phyloP scores from a whole-genome alignment of 306 rosid genomes.

The Rosa lucieae region DNA sequence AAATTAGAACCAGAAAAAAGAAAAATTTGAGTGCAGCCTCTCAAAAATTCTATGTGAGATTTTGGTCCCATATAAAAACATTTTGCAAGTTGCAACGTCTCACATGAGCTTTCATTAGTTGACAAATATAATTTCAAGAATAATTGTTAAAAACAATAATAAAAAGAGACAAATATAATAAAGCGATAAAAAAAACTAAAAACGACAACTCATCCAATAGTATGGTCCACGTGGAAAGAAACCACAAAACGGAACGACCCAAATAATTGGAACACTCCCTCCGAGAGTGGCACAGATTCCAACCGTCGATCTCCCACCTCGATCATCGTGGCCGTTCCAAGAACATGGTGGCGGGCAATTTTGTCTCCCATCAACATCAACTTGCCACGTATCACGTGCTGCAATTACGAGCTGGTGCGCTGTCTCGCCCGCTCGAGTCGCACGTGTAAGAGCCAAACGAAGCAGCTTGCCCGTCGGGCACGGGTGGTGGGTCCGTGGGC shows the following conservation, averaged over 20 bases:
- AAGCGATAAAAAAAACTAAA: too few relatives aligned
- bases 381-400: slow-evolving; percentile 34
- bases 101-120: neutral
- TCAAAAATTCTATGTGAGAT: too few relatives aligned
- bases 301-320: slow-evolving; percentile 19
- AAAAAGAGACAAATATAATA: neutral
- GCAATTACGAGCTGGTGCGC: slow-evolving; percentile 7
- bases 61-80: neutral
- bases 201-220: too few relatives aligned
- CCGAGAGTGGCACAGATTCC: neutral
- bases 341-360: neutral
- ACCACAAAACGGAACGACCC: neutral
- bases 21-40: too few relatives aligned
- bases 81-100: neutral
- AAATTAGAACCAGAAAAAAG: too few relatives aligned
- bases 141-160: neutral
- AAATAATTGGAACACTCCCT: slow-evolving; percentile 12
- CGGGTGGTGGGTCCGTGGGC: slow-evolving; percentile 42
- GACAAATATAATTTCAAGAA: neutral
- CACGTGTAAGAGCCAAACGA: slow-evolving; percentile 39
- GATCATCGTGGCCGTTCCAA: slow-evolving; percentile 17
- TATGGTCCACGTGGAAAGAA: neutral
- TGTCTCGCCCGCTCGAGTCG: slow-evolving; percentile 14
- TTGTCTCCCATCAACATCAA: neutral
- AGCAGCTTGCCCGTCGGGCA: slow-evolving; percentile 34